Base-by-base conservation (phyloP, 768 basidiomycete species). In the Macrolepiota fuliginosa region DNA sequence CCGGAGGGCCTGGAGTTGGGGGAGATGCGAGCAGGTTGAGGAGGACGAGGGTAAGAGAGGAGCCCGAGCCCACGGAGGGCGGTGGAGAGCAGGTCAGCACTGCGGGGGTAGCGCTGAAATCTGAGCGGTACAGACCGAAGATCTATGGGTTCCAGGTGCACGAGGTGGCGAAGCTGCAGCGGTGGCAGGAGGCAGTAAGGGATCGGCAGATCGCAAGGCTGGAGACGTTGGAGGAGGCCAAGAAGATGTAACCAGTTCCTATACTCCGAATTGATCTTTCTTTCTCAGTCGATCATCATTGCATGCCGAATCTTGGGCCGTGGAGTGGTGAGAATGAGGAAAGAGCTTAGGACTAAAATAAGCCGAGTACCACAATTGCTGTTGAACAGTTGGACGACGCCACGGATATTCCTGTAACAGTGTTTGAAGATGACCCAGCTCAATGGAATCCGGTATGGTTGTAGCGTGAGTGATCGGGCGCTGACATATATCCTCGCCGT, bases 71-170 rank as follows among this genome's bases (percentile, higher is more conserved):
- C 19, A 90, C 90, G 72, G 76, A 80, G 17, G 42, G 42, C 17
- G 42, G 42, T 45, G 42, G 19, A 2, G 42, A 19, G 42, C 19
- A 98, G 2, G 80, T 87, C 47, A 93, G 87, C 69, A 97, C 95
- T 2, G 88, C 94, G 11, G 81, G 77, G 47, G 92, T 86, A 2
- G 96, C 96, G 7, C 69, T 91, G 60, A 96, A 96, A 76, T 92
- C 93, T 27, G 97, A 45, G 71, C 74, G 94, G 66, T 96, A 97
- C 73, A 81, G 92, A 57, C 96, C 96, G 35, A 87, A 88, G 70
- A 96, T 98, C 56, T 98, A 98, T 74, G 97, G 97, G 1, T 99
- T 99, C 83, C 93, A 95, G 75, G 79, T 98, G 37, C 85, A 98
- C 69, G 97, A 98, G 78, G 88, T 85, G 62, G 96, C 96, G 17